Evolutionary conservation across 352 stramenopile species (phyloP), one percentile per base, ranked within the genome.

Genomic region (Phytophthora quininea): DNA sequence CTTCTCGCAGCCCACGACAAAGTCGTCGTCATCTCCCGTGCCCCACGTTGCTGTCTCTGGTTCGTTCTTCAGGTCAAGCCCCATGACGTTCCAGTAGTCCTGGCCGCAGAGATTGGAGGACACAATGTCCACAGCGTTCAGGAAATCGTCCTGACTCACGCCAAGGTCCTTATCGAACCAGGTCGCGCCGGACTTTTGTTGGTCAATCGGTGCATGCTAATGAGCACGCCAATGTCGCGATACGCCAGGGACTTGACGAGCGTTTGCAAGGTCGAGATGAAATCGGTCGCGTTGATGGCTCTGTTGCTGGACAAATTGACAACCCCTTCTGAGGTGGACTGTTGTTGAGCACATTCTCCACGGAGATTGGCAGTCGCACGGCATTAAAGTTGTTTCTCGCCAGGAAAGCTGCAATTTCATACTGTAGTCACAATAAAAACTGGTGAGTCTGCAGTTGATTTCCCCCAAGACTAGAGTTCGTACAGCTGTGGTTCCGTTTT

Each of bases 41-140:
- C 87, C 87, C 87, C 87, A 95, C 46, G 82, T 80, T 2, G 84
- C 82, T 10, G 67, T 73, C 40, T 86, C 63, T 10, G 87, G 87
- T 51, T 93, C 87, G 56, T 95, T 95, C 58, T 95, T 95, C 9
- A 95, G 62, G 54, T n/a, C n/a, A n/a, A n/a, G n/a, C n/a, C n/a
- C 19, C 19, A 24, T 24, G 19, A 24, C 19, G 19, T 24, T 95
- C 87, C 87, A 95, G 62, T 93, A 93, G 3, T 84, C 62, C 15
- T 81, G 19, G 7, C 67, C 64, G 52, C 87, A 95, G 11, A 95
- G 67, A 3, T 78, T 77, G n/a, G 71, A 85, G 3, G 85, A 83
- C 2, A 95, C 49, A 2, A 70, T 82, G 32, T 81, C 67, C 14
- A 95, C 74, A 0, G 85, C 80, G 1, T 74, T 63, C 11, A 95